Base-by-base conservation (phyloP, 345 rosid genomes). In the Isatis tinctoria region DNA sequence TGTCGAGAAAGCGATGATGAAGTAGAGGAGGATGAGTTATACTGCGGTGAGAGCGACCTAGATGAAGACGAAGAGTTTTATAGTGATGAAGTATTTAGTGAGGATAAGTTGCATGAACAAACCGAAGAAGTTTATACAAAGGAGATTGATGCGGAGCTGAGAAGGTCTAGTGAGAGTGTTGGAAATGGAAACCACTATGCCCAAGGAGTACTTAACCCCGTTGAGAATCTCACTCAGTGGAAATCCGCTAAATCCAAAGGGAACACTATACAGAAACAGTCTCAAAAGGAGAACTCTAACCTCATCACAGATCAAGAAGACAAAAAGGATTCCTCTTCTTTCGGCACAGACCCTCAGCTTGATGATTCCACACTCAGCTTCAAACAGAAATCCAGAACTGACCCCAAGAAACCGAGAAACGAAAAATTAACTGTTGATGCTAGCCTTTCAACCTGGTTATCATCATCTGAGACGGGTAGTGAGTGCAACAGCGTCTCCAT, bases 211-310 rank as follows among this genome's bases (percentile, higher is more conserved):
- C 69, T 95, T 78, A 87, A 86, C 74, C 97, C 99, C 1, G 96
- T 95, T 28, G 97, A 92, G 79, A 95, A 92, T 78, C 86, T 92
- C n/a, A 81, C 86, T 71, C 99, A 92, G 78, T 95, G 98, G 99
- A 92, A 83, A 74, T 86, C 92, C 17, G 85, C 86, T 67, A 90
- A 92, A 72, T 78, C 85, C 1, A 85, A 78, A 72, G 90, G 83
- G 66, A 80, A 70, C 37, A 82, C 75, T 2, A 74, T 74, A 0
- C 84, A 56, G 33, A 69, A 79, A 52, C 63, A 78, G 77, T 83
- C 76, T 27, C 88, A 75, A 74, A 95, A 95, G 85, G 97, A 95
- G 81, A 92, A 95, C 70, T 48, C 78, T 17, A 64, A 73, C 43
- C 58, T 77, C 62, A 32, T 58, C 35, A 69, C 76, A 20, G 87